Base-by-base conservation (phyloP, 2,329 filamentous ascomycete genomes). In the Paecilomyces sp. region DNA sequence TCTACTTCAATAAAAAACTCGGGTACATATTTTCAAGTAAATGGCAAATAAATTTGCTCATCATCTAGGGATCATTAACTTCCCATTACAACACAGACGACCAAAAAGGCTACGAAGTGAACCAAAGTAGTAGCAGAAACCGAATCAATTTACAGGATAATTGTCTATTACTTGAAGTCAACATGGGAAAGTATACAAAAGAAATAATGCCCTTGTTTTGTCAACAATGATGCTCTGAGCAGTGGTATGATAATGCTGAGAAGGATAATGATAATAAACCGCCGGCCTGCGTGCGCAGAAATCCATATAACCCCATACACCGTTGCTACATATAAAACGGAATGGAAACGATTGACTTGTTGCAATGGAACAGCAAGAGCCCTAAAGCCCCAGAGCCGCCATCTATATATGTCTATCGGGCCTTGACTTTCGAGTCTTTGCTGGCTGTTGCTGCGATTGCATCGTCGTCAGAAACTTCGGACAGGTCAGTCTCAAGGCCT, bases 401-500 rank as follows among this genome's bases (percentile, higher is more conserved):
- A 33, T 33, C 31, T 33, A 22, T 33, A 59, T 55, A 33, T 28
- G 34, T 52, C 60, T 72, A 75, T 57, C 73, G 61, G 57, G 60
- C 65, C 60, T 74, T 74, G 55, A 70, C 54, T 61, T 74, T 74
- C 52, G 58, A 60, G n/a, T 8, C 28, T 54, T 55, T 55, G 34
- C 31, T 12, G n/a, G 41, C 33, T 57, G 31, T 25, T 28, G 54
- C 61, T 22, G 61, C 60, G 36, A 71, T 68, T 55, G 61, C 30
- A 18, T 66, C 67, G 33, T 70, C 68, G 51, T 70, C 68, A 3
- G 63, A 64, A 28, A 61, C 64, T n/a, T 72, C 70, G 9, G 66
- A 60, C 3, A 58, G 63, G 33, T 73, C 84, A 6, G 85, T 86
- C 57, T 88, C 85, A 60, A 77, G 74, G 63, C 88, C 79, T 61